Evolutionary conservation across 371 early-diverging fungal genomes (phyloP), one percentile per base, ranked within the genome.

Genomic region (Chytridium lagenaria): DNA sequence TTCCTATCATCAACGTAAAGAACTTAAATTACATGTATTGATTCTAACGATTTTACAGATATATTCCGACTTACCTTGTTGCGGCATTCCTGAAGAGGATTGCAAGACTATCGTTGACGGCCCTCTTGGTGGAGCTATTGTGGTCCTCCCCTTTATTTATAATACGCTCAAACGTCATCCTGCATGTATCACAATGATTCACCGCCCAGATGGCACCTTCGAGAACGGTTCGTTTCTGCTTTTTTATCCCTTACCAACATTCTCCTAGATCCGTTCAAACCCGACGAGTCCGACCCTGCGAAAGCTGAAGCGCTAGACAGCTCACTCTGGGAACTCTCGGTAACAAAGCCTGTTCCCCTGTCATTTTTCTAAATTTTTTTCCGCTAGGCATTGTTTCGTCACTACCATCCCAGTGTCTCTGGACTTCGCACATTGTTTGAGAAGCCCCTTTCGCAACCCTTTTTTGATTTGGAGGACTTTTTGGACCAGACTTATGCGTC

Each of bases 11-110:
- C 97, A 16, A 85, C 91, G 90, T 92, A 87, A 50, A 67, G 7
- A 44, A 44, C 55, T 26, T n/a, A n/a, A n/a, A 55, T 55, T 16
- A 7, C 23, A 7, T 26, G 10, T 55, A 10, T 10, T 28, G 7
- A 5, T 55, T 16, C 55, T 55, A 23, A 55, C 26, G n/a, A 5
- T 10, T 26, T 55, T 55, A 5, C 55, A 55, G 55, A 10, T 55
- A 55, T 55, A 28, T 98, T 64, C 95, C 98, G 7, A 87, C 93
- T 1, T 88, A 91, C 66, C 80, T 98, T 36, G 88, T 96, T 30
- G 97, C 98, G 1, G 92, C 95, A 0, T 98, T 97, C 72, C 88
- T 93, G 72, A 98, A 98, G 80, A 90, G 93, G 28, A 85, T 97
- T 87, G 84, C 92, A 1, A 93, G 97, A 50, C 83, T 96, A 37